Evolutionary conservation across 352 stramenopile genomes (phyloP).

Genomic region (Phytophthora capsici): DNA sequence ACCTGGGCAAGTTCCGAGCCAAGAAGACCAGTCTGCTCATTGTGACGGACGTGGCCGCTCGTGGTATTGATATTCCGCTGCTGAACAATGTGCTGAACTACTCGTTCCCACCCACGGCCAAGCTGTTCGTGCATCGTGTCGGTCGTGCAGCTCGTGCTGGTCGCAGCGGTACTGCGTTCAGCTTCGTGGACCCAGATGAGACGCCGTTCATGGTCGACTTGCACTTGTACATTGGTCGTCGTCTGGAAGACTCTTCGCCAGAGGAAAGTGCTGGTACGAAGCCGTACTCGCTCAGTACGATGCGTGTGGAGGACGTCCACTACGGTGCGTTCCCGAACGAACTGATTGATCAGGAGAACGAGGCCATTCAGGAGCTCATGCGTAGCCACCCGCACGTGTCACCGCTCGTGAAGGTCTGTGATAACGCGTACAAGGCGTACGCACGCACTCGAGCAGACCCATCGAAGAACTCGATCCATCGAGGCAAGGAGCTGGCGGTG

Average conservation of each 20-base stretch:
- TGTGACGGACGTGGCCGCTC: slow-evolving; percentile 94
- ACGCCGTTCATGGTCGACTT: slow-evolving; percentile 99
- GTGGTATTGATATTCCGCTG: slow-evolving; percentile 96
- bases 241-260: slow-evolving; percentile 77
- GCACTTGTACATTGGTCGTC: slow-evolving; percentile 95
- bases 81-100: slow-evolving; percentile 98
- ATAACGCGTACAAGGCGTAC: slow-evolving; percentile 99
- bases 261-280: slow-evolving; percentile 41
- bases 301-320: slow-evolving; percentile 97
- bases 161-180: slow-evolving; percentile 95
- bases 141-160: slow-evolving; percentile 96
- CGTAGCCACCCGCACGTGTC: slow-evolving; percentile 75
- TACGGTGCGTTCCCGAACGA: slow-evolving; percentile 98
- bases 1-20: slow-evolving; percentile 90
- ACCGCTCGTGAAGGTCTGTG: slow-evolving; percentile 90
- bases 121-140: slow-evolving; percentile 96
- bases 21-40: slow-evolving; percentile 93
- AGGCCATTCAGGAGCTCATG: slow-evolving; percentile 93
- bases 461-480: slow-evolving; percentile 94
- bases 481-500: slow-evolving; percentile 92
- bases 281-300: slow-evolving; percentile 92
- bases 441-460: slow-evolving; percentile 94
- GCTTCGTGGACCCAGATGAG: slow-evolving; percentile 98
- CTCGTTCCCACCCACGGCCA: slow-evolving; percentile 93
- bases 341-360: slow-evolving; percentile 96